A percentile compares a stretch with the other conserved stretches of the same genome.
Conservation (phyloP, 805 yeast genomes). For the Hanseniaspora pseudoguilliermondii region DNA sequence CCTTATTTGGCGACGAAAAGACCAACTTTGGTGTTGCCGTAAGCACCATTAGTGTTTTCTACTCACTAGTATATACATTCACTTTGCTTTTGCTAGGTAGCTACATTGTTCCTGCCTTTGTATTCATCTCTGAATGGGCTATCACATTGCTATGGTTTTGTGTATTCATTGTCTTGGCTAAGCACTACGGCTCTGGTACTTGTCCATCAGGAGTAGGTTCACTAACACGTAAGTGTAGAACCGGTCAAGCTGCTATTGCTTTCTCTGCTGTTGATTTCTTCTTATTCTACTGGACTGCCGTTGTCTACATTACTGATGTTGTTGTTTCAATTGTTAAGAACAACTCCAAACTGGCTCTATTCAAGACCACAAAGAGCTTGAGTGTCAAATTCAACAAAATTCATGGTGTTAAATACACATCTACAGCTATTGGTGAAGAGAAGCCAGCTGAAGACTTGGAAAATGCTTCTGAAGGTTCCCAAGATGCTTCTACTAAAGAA, state of each 20-base stretch:
- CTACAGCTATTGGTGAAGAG: not conserved
- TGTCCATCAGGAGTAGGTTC: constrained; percentile 19
- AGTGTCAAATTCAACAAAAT: not conserved
- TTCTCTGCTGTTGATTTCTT: constrained; percentile 24
- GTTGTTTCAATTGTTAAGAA: not conserved
- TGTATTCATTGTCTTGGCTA: constrained; percentile 26
- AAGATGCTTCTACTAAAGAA: not conserved
- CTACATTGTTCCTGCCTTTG: constrained; percentile 21
- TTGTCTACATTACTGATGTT: not conserved
- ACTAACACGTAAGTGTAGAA: constrained; percentile 20
- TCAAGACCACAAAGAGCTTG: not conserved
- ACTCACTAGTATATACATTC: constrained; percentile 19
- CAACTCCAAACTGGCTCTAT: not conserved
- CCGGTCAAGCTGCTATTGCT: constrained; percentile 26
- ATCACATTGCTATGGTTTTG: constrained; percentile 25
- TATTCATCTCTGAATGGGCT: constrained; percentile 21
- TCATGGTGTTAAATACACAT: not conserved
- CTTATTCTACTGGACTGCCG: constrained; percentile 17
- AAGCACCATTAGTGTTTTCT: constrained; percentile 23
- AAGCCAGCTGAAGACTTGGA: not conserved
- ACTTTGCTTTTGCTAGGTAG: constrained; percentile 16
- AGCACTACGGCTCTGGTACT: constrained; percentile 22
- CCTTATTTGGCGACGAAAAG: constrained; percentile 21
- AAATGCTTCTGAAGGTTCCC: not conserved
- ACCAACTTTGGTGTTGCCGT: constrained; percentile 26